Base-by-base conservation (phyloP, 345 rosid species). In the Camelina laxa region DNA sequence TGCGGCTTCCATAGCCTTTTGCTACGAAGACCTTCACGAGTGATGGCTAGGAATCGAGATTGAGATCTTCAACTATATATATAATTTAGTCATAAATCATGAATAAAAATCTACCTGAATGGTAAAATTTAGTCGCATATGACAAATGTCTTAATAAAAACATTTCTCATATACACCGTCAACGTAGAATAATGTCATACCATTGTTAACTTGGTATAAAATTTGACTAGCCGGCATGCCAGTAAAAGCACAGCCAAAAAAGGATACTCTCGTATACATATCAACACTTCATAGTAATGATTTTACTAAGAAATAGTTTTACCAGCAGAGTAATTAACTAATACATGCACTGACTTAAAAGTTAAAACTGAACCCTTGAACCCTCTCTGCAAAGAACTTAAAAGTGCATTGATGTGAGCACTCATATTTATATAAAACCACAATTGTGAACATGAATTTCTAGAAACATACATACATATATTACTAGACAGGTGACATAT, bases 341-440 rank as follows among this genome's bases (percentile, higher is more conserved):
- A 69, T 57, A 27, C 65, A 69, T 44, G 55, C 33, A 24, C 24
- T 68, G 63, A 42, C 41, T 27, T 56, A 57, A 45, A 42, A 27
- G n/a, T 56, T 41, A 57, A 45, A 42, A 27, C 11, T 57, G 44
- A 68, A 41, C 48, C n/a, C n/a, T 53, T 13, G 35, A 24, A 24
- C 16, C 16, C 24, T 67, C 61, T 39, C 61, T 6, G 12, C 47
- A 39, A 67, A 53, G 11, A 35, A 21, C 20, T 6, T 9, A 3
- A 6, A 6, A 24, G 11, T 61, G 62, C 13, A 30, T 51, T 31
- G 24, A 36, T 67, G 38, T 53, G 11, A 53, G 36, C 50, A 67
- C 38, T 53, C 60, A 67, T 36, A 67, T 53, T 53, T 49, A 67
- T 36, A 56, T 33, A 56, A 20, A 17, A 5, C 11, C 21, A 48